Base-by-base conservation (phyloP, 495 filamentous ascomycete species). In the Hypoxylon subgilvum region DNA sequence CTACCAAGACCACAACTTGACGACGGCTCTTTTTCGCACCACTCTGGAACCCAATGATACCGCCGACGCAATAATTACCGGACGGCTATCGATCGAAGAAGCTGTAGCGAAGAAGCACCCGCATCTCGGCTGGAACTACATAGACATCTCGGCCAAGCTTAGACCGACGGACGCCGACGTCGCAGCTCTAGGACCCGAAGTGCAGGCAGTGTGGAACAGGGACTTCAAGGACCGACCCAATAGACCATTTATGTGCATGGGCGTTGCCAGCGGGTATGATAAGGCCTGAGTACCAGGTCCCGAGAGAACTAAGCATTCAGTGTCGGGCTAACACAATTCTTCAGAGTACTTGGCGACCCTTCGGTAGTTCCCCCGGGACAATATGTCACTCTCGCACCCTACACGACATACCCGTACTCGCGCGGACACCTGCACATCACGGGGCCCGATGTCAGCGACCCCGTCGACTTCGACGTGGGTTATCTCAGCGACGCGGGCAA, bases 341-440 rank as follows among this genome's bases (percentile, higher is more conserved):
- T 14, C 21, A 57, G 52, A 9, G 25, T 67, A 32, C 55, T 73
- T 7, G 73, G 69, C 12, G 65, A 69, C 25, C 44, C 50, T n/a
- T 48, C 58, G 1, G 52, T 47, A 4, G 22, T 76, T 6, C 64
- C 71, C 9, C 59, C 52, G 7, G 74, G 65, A 0, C 76, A 80
- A 27, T 79, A 75, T 55, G 32, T 74, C 19, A 62, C 71, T 1
- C 38, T 72, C 0, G 69, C 52, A 14, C 52, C 58, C 8, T 84
- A 71, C 57, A 76, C 76, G 3, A 65, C 70, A 17, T 82, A 86
- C 60, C 82, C 84, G 6, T 78, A 76, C 47, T 82, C 82, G 4
- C 81, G 82, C 1, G 83, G 84, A 2, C 69, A 73, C 44, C 67
- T 86, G 19, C 83, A 85, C 62, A 82, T 86, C 60, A 82, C 74